These are phyloP conservation scores for Mycena metata DNA, from an alignment of 768 basidiomycete species.

Conservation along the genomic window DNA sequence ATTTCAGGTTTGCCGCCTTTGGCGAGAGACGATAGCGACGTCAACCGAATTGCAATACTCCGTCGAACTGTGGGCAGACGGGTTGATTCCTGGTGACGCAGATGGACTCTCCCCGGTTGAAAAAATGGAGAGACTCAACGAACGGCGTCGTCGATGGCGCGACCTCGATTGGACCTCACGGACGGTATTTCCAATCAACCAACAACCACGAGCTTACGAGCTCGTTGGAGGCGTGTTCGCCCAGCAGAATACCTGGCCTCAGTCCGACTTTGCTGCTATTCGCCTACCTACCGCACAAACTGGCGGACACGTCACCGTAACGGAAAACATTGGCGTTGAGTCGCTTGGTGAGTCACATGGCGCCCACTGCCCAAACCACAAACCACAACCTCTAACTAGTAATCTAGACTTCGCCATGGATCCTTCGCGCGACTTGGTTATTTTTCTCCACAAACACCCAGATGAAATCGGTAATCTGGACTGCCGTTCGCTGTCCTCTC, in stretches of 20 bases:
- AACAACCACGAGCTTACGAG: slow-evolving; percentile 30
- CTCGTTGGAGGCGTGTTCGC: slow-evolving; percentile 24
- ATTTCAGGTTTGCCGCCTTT: slow-evolving; percentile 48
- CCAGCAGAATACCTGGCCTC: not conserved
- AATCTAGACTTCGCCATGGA: slow-evolving; percentile 18
- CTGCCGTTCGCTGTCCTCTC: slow-evolving; percentile 5
- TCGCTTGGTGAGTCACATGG: not conserved
- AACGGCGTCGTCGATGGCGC: slow-evolving; percentile 26
- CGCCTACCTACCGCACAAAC: slow-evolving; percentile 7
- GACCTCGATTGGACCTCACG: slow-evolving; percentile 27
- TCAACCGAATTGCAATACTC: slow-evolving; percentile 52
- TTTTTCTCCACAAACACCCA: not conserved
- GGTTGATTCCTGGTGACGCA: slow-evolving; percentile 44
- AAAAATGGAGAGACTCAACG: slow-evolving; percentile 11
- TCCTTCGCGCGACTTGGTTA: slow-evolving; percentile 25
- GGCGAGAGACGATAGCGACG: slow-evolving; percentile 38
- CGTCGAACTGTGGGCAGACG: slow-evolving; percentile 55
- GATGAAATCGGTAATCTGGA: not conserved
- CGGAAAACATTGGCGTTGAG: not conserved
- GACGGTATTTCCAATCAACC: slow-evolving; percentile 7
- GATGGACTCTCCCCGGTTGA: not conserved
- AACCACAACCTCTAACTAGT: not conserved
- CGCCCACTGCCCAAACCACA: too few species aligned
- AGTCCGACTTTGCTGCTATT: slow-evolving; percentile 11
- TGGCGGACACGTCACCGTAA: not conserved